Evolutionary conservation across 176 grass and related monocot species (phyloP).

Genomic region (Pontederia crassipes): DNA sequence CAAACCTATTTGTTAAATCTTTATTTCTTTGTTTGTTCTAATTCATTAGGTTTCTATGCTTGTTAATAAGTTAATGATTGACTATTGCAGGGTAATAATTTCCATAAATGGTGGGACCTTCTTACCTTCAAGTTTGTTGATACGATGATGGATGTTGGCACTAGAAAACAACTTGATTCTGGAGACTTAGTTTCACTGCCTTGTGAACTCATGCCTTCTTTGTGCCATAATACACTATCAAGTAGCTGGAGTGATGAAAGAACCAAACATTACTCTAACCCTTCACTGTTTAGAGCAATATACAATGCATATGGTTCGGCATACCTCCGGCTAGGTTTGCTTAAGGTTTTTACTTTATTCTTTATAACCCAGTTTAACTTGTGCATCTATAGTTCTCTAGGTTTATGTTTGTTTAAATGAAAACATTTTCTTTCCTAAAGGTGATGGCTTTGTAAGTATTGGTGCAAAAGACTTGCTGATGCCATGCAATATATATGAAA

Average conservation of each 20-base stretch:
- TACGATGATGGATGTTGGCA: constrained; percentile 63
- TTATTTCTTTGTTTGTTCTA: neutral
- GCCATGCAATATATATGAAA: no score
- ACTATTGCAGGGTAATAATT: constrained; percentile 32
- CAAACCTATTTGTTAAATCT: no score
- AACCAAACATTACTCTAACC: constrained; percentile 30
- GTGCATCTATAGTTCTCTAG: neutral
- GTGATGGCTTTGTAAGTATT: no score
- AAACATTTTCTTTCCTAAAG: no score
- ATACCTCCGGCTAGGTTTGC: constrained; percentile 61
- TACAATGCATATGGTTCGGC: constrained; percentile 68
- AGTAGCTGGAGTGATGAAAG: constrained; percentile 63
- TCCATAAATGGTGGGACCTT: constrained; percentile 32
- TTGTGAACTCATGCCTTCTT: constrained; percentile 46
- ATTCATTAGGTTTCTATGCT: neutral
- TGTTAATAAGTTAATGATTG: neutral
- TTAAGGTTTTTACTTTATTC: constrained; percentile 48
- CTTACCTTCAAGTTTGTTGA: constrained; percentile 76
- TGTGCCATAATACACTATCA: constrained; percentile 48
- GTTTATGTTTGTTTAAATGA: neutral
- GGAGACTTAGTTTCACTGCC: constrained; percentile 75
- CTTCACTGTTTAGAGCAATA: constrained; percentile 69
- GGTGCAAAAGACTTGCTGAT: no score
- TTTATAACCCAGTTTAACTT: neutral
- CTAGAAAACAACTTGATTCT: constrained; percentile 75